These are phyloP conservation scores for Trichoderma reesei DNA, from an alignment of 495 filamentous ascomycete species.

Conservation along the genomic window DNA sequence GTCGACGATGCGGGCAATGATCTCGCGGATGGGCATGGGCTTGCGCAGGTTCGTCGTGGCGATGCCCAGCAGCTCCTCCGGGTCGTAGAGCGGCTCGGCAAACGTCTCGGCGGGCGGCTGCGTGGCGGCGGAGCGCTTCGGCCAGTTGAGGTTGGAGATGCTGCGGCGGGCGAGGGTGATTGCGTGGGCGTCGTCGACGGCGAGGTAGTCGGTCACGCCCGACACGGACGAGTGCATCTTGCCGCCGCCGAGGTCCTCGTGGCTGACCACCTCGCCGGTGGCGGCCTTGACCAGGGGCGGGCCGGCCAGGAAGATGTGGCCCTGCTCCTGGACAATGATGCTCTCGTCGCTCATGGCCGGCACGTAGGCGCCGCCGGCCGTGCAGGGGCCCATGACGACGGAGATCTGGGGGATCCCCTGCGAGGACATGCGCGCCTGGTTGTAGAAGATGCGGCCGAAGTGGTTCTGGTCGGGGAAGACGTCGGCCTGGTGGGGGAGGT, in stretches of 20 bases:
- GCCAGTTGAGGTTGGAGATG: slow-evolving; percentile 83
- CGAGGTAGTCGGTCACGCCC: slow-evolving; percentile 94
- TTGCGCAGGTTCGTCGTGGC: slow-evolving; percentile 80
- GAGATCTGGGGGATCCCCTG: slow-evolving; percentile 85
- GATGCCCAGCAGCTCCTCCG: slow-evolving; percentile 75
- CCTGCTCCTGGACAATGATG: slow-evolving; percentile 91
- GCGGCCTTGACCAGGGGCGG: slow-evolving; percentile 95
- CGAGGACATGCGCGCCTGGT: slow-evolving; percentile 88
- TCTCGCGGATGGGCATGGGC: slow-evolving; percentile 75
- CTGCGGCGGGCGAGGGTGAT: slow-evolving; percentile 77
- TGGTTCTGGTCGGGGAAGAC: slow-evolving; percentile 95
- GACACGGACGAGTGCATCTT: slow-evolving; percentile 80
- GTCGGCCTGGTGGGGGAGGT: slow-evolving; percentile 90
- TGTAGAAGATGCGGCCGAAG: slow-evolving; percentile 97
- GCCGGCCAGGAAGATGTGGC: slow-evolving; percentile 92
- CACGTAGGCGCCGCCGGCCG: slow-evolving; percentile 91
- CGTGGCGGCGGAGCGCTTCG: slow-evolving; percentile 23
- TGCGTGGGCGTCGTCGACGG: slow-evolving; percentile 89
- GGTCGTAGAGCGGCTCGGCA: slow-evolving; percentile 70
- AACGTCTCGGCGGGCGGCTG: slow-evolving; percentile 20
- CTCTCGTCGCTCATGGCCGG: slow-evolving; percentile 95
- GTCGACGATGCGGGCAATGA: slow-evolving; percentile 92
- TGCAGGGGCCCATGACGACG: slow-evolving; percentile 97
- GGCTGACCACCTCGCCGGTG: slow-evolving; percentile 85
- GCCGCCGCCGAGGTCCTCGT: slow-evolving; percentile 92